These are phyloP conservation scores for Suillus hirtellus DNA, from an alignment of 768 basidiomycete genomes.

Conservation along the genomic window DNA sequence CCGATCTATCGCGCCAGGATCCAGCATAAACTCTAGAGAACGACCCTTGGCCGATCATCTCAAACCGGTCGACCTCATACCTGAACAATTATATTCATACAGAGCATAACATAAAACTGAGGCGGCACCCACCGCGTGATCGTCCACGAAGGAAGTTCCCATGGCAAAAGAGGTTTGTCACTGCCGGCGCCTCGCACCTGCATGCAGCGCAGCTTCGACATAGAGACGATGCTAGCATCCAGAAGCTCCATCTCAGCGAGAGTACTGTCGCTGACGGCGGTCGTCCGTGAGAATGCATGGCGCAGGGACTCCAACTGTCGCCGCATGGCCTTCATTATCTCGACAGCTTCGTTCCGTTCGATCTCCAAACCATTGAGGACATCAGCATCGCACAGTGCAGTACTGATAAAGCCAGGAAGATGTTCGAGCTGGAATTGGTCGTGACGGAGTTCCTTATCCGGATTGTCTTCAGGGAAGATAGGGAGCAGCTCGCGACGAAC, in stretches of 20 bases:
- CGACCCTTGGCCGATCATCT: conserved; percentile 69
- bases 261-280: not conserved
- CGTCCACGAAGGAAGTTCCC: conserved; percentile 67
- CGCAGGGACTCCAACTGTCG: not conserved
- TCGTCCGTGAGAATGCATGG: not conserved
- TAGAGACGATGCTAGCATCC: conserved; percentile 69
- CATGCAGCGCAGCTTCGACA: conserved; percentile 55
- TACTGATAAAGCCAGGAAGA: not conserved
- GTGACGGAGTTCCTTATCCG: not conserved
- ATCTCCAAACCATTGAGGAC: conserved; percentile 4
- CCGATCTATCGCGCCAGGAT: conserved; percentile 61
- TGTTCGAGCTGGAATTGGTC: conserved; percentile 4
- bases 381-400: conserved; percentile 1
- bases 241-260: conserved; percentile 60
- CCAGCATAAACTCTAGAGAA: conserved; percentile 80
- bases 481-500: not conserved
- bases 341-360: not conserved
- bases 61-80: conserved; percentile 74
- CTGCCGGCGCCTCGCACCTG: conserved; percentile 7
- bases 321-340: conserved; percentile 2
- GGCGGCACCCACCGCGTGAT: conserved; percentile 56
- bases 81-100: conserved; percentile 31
- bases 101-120: not conserved
- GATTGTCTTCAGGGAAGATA: conserved; percentile 2
- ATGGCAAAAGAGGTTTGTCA: conserved; percentile 7